Conservation (phyloP, 306 rosid species). For the Quercus berberidifolia region DNA sequence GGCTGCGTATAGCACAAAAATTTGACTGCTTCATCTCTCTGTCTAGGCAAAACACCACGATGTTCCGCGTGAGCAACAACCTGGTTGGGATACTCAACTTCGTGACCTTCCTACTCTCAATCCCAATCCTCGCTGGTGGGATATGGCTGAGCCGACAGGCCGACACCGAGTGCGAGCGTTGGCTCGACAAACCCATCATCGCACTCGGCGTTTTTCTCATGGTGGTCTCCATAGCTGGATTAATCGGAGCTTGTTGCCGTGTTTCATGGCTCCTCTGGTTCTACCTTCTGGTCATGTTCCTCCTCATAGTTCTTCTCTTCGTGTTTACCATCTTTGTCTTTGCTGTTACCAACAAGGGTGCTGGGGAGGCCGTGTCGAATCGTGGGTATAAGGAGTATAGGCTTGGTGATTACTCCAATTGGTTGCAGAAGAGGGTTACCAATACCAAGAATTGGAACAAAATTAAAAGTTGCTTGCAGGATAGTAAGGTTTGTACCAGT, state of each 20-base stretch:
- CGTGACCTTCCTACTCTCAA: slow-evolving; percentile 56
- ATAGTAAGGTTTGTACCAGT: slow-evolving; percentile 46
- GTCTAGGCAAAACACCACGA: background rate
- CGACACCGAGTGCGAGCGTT: slow-evolving; percentile 56
- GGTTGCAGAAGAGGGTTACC: slow-evolving; percentile 73
- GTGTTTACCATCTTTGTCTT: slow-evolving; percentile 67
- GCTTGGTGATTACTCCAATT: slow-evolving; percentile 81
- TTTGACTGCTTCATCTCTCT: background rate
- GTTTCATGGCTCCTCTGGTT: slow-evolving; percentile 70
- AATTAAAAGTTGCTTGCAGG: slow-evolving; percentile 58
- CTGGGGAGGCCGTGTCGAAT: slow-evolving; percentile 36
- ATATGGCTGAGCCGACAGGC: slow-evolving; percentile 66
- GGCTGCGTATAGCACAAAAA: too few relatives aligned
- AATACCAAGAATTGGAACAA: slow-evolving; percentile 48
- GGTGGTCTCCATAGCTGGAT: slow-evolving; percentile 61
- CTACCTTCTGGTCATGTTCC: slow-evolving; percentile 77
- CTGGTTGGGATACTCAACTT: slow-evolving; percentile 64
- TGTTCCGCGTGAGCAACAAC: slow-evolving; percentile 55
- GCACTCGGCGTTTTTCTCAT: slow-evolving; percentile 62
- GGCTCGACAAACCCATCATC: slow-evolving; percentile 58
- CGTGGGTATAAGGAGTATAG: slow-evolving; percentile 67
- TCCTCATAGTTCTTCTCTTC: slow-evolving; percentile 59
- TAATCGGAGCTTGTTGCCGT: slow-evolving; percentile 70
- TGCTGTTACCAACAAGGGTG: slow-evolving; percentile 65
- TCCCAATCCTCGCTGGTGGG: slow-evolving; percentile 58